These are phyloP conservation scores for Anethum foeniculum DNA, from an alignment of 140 eudicot species.

Conservation along the genomic window DNA sequence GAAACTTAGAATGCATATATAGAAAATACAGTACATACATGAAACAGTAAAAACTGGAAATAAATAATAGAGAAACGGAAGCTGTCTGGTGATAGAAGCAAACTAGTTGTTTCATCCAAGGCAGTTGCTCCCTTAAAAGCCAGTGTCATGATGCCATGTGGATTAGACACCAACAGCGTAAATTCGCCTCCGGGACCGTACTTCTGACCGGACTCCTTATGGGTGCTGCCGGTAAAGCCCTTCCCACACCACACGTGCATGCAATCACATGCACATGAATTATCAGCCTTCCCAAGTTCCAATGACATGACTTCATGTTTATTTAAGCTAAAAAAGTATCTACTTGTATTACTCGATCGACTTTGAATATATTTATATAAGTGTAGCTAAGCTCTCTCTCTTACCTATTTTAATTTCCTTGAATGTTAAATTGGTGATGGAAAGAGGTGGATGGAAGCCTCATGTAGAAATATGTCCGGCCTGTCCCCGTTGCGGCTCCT, in stretches of 20 bases:
- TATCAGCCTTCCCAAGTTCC: background rate
- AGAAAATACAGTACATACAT: too few species aligned
- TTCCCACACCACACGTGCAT: constrained; percentile 50
- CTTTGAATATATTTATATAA: background rate
- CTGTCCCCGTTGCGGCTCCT: constrained; percentile 67
- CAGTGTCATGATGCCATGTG: constrained; percentile 35
- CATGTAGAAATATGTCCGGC: constrained; percentile 54
- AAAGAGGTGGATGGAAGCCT: constrained; percentile 60
- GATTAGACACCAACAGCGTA: constrained; percentile 47
- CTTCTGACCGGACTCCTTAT: constrained; percentile 19
- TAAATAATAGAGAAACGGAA: background rate
- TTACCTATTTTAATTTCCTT: background rate
- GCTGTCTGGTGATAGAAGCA: constrained; percentile 21
- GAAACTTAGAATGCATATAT: background rate
- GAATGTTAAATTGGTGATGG: constrained; percentile 27
- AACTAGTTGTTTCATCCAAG: constrained; percentile 34
- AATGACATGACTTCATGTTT: background rate
- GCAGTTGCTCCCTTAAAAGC: constrained; percentile 31
- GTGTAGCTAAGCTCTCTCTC: constrained; percentile 15
- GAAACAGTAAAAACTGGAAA: background rate
- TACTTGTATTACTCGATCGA: background rate
- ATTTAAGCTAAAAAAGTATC: background rate
- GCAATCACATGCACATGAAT: constrained; percentile 15
- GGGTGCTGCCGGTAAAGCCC: background rate
- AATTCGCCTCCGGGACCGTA: constrained; percentile 32